Evolutionary conservation across 1,284 basidiomycete genomes (phyloP), one percentile per base, ranked within the genome.

Genomic region (Mycena citricolor): DNA sequence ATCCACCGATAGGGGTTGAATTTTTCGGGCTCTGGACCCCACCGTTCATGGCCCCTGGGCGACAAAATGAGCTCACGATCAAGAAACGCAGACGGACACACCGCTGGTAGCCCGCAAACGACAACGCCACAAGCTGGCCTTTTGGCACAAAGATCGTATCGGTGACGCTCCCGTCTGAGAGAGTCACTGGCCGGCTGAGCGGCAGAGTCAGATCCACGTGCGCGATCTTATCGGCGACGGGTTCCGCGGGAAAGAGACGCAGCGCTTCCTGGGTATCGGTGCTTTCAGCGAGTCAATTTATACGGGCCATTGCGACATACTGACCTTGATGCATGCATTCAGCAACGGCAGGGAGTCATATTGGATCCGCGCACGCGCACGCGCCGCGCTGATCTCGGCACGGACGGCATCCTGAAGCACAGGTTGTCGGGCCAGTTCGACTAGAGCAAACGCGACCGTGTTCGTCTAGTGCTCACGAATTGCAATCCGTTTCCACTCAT

Each of bases 271-370:
- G 43, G 29, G 29, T 33, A 32, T 33, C 29, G 25, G 39, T 32
- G 24, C 36, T 39, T 39, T 39, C 36, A 33, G 32, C 29, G 13
- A 19, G 43, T 38, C 24, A 32, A n/a, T n/a, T n/a, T n/a, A n/a
- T n/a, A n/a, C n/a, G n/a, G n/a, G n/a, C n/a, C n/a, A n/a, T n/a
- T n/a, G n/a, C n/a, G n/a, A n/a, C n/a, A n/a, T 17, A 17, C 21
- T 25, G 13, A 42, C 46, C 40, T 48, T 48, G 35, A 48, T 33
- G 26, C 38, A 28, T 5, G 46, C 46, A 20, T 42, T 43, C 8
- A 48, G 25, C 12, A 48, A 28, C 11, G 46, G 40, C 28, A 37
- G 38, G 22, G 20, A 26, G 16, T 43, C 40, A 19, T 42, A 48
- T 3, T 35, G 7, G 3, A 24, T 26, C 19, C 8, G 12, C 5